Conservation (phyloP, 371 early-diverging fungal genomes). For the Actinomortierella wolfii region DNA sequence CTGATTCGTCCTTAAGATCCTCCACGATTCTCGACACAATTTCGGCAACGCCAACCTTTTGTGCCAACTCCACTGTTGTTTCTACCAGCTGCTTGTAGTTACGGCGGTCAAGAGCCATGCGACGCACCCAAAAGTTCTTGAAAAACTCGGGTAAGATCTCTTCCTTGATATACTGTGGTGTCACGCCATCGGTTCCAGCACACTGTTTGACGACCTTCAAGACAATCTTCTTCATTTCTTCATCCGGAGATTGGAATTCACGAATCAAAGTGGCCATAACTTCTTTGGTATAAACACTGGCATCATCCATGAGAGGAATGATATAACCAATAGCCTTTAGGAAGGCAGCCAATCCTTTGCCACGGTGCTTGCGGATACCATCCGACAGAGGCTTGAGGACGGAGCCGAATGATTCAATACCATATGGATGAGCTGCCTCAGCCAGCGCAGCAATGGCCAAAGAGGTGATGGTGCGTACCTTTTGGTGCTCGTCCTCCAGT, state of each 20-base stretch:
- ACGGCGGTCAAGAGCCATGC: slow-evolving; percentile 95
- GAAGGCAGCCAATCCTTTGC: slow-evolving; percentile 97
- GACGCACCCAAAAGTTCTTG: slow-evolving; percentile 96
- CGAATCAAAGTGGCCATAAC: slow-evolving; percentile 92
- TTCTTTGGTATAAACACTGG: slow-evolving; percentile 91
- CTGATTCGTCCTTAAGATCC: slow-evolving; percentile 94
- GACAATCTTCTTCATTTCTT: slow-evolving; percentile 98
- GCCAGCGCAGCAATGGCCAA: slow-evolving; percentile 95
- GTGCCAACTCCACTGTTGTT: slow-evolving; percentile 93
- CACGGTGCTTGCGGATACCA: slow-evolving; percentile 93
- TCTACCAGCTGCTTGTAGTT: slow-evolving; percentile 93
- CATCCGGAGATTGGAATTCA: slow-evolving; percentile 97
- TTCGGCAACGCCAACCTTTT: slow-evolving; percentile 91
- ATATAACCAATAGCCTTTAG: slow-evolving; percentile 97
- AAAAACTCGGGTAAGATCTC: slow-evolving; percentile 95
- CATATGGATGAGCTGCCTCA: slow-evolving; percentile 97
- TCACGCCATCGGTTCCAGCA: slow-evolving; percentile 92
- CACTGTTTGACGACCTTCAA: slow-evolving; percentile 97
- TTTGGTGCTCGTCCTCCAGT: slow-evolving; percentile 94
- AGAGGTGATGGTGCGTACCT: slow-evolving; percentile 95
- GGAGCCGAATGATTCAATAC: slow-evolving; percentile 95
- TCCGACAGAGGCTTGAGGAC: slow-evolving; percentile 92
- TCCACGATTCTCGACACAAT: slow-evolving; percentile 85
- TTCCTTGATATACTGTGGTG: slow-evolving; percentile 80
- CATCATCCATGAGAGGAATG: slow-evolving; percentile 97